Base-by-base conservation (phyloP, 2,329 filamentous ascomycete species). In the Diplodia intermedia region DNA sequence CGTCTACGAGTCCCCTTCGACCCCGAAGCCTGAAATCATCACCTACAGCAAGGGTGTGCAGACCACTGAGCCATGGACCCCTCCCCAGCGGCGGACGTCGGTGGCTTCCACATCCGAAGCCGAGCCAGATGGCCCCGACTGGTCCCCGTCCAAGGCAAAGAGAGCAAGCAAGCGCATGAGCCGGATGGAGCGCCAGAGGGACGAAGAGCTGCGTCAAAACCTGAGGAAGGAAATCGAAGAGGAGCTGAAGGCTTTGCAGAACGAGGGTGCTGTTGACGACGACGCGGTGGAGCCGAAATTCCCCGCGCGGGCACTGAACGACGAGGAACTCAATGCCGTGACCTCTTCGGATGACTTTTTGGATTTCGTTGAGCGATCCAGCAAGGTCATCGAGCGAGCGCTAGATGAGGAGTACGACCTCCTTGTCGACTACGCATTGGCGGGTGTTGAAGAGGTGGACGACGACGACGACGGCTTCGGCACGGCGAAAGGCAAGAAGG, bases 11-110 rank as follows among this genome's bases (percentile, higher is more conserved):
- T 91, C 89, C 71, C 88, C 91, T 1, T 90, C 91, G 1, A 90
- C 89, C 23, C 89, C 90, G 40, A 87, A 84, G 65, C 82, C 82
- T 71, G 95, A 99, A 79, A 85, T 97, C 69, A 93, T 97, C 76
- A 97, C 93, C 65, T 99, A 99, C 84, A 98, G 92, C 85, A 98
- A 97, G 82, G 94, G 90, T 67, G 93, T 98, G 26, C 96, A 99
- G 80, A 97, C 95, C 18, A 88, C 90, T 26, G 91, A 93, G 74
- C 88, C 90, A 70, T 91, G 91, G 88, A 83, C 85, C 20, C 80
- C 81, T 7, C 82, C 84, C 5, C 82, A 84, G 68, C 82, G 86
- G 33, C 82, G 84, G 40, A 83, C 85, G 38, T 81, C 85, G 0
- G 14, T 63, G 60, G 60, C 60, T 47, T 63, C 60, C 12, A 47